phyloP scores from a whole-genome alignment of 345 rosid species.

The Cochlearia excelsa region DNA sequence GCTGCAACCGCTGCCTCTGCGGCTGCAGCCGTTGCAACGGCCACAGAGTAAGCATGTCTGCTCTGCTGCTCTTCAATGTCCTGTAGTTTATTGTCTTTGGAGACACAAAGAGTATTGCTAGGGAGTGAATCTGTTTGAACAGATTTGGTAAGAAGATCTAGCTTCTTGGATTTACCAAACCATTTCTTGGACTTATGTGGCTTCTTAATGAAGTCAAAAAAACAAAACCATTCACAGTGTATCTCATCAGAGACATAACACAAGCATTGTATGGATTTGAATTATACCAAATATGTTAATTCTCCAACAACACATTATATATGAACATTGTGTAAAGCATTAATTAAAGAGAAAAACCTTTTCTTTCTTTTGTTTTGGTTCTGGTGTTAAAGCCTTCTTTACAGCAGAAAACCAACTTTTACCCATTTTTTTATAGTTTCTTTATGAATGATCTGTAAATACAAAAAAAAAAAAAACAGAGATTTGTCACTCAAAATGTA shows the following conservation, averaged over 20 bases:
- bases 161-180: conserved; percentile 50
- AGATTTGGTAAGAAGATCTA: conserved; percentile 33
- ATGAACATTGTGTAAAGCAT: no score
- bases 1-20: conserved; percentile 66
- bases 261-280: background rate
- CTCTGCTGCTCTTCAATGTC: conserved; percentile 57
- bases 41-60: conserved; percentile 63
- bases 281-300: background rate
- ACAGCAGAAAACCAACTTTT: conserved; percentile 75
- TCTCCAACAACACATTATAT: no score
- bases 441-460: conserved; percentile 22
- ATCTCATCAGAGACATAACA: conserved; percentile 7
- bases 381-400: conserved; percentile 64
- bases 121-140: conserved; percentile 35
- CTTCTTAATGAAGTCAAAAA: conserved; percentile 31
- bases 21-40: conserved; percentile 61
- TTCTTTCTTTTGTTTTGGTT: conserved; percentile 48
- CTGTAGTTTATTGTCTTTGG: conserved; percentile 41
- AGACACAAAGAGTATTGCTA: conserved; percentile 6
- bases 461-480: background rate
- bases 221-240: conserved; percentile 15
- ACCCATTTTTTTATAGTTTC: conserved; percentile 48
- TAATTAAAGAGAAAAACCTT: conserved; percentile 32
- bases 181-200: conserved; percentile 50
- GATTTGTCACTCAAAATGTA: background rate